Evolutionary conservation across 2,329 filamentous ascomycete genomes (phyloP).

Genomic region (Polytolypa hystricis): DNA sequence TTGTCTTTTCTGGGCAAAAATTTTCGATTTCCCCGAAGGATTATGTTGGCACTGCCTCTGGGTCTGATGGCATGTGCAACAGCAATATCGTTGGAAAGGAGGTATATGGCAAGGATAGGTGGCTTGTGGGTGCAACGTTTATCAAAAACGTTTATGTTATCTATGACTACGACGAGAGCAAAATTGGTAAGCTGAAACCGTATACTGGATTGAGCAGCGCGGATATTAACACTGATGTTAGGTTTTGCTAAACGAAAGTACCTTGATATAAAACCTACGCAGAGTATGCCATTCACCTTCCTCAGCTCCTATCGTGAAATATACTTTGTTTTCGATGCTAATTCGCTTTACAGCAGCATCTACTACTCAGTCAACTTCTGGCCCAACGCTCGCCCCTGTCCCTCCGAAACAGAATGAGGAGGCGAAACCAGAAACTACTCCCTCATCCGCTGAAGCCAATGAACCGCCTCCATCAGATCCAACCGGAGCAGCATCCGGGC

Average conservation of each 20-base stretch:
- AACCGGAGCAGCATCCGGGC: constrained; percentile 1
- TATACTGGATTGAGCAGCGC: no score
- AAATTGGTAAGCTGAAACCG: constrained; percentile 26
- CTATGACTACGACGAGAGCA: constrained; percentile 58
- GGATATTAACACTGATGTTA: no score
- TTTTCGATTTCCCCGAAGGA: constrained; percentile 60
- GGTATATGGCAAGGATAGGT: constrained; percentile 50
- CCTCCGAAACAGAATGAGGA: no score
- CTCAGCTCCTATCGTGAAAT: no score
- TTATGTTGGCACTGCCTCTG: constrained; percentile 44
- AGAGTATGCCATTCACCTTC: constrained; percentile 3
- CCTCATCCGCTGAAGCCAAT: no score
- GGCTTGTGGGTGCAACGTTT: constrained; percentile 79
- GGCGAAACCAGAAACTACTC: no score
- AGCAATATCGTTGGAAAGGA: constrained; percentile 67
- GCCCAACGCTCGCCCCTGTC: no score
- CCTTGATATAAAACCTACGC: not conserved
- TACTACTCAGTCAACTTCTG: no score
- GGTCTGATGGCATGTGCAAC: constrained; percentile 31
- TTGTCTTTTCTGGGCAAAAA: constrained; percentile 56
- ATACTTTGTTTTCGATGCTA: not conserved
- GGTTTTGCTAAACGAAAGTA: constrained; percentile 8
- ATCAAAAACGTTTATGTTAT: constrained; percentile 83
- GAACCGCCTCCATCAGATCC: no score
- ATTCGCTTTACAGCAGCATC: no score